Evolutionary conservation across 108 stramenopile species (phyloP).

Genomic region (Stephanodiscus triporus): DNA sequence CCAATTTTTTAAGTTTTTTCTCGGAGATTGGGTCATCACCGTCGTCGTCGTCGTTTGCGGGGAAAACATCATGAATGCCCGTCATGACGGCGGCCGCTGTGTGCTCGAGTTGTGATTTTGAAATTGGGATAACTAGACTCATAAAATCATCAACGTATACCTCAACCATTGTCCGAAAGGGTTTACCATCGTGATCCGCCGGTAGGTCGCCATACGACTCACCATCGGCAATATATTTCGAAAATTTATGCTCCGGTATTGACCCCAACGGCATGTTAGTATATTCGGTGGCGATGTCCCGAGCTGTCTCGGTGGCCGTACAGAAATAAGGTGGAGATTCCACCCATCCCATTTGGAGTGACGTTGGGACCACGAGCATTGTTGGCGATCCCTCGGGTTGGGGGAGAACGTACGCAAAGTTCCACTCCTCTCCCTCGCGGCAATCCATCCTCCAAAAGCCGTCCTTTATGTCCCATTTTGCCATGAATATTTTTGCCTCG

Average conservation of each 20-base stretch:
- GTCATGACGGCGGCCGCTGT: slow-evolving; percentile 6
- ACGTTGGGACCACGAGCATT: slow-evolving; percentile 37
- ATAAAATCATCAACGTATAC: slow-evolving; percentile 48
- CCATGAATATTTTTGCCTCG: slow-evolving; percentile 12
- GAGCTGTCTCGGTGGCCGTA: slow-evolving; percentile 42
- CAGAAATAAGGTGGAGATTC: slow-evolving; percentile 54
- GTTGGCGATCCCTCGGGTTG: not conserved
- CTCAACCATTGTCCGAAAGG: slow-evolving; percentile 8
- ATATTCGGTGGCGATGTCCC: slow-evolving; percentile 32
- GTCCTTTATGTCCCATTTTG: slow-evolving; percentile 39
- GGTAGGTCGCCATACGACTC: not conserved
- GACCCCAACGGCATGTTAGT: slow-evolving; percentile 1
- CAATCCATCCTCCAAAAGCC: slow-evolving; percentile 33
- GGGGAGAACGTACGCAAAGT: slow-evolving; percentile 41
- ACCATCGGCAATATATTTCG: not conserved
- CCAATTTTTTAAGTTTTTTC: slow-evolving; percentile 50
- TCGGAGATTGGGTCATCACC: slow-evolving; percentile 49
- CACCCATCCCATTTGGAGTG: slow-evolving; percentile 51
- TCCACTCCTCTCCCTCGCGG: slow-evolving; percentile 26
- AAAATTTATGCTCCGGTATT: slow-evolving; percentile 1
- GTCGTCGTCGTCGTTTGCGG: not conserved
- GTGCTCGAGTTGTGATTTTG: slow-evolving; percentile 8
- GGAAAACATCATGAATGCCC: slow-evolving; percentile 40
- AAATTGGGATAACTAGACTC: slow-evolving; percentile 13
- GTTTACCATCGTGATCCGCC: not conserved